phyloP scores from a whole-genome alignment of 768 basidiomycete species.

The Trametes coccinea region DNA sequence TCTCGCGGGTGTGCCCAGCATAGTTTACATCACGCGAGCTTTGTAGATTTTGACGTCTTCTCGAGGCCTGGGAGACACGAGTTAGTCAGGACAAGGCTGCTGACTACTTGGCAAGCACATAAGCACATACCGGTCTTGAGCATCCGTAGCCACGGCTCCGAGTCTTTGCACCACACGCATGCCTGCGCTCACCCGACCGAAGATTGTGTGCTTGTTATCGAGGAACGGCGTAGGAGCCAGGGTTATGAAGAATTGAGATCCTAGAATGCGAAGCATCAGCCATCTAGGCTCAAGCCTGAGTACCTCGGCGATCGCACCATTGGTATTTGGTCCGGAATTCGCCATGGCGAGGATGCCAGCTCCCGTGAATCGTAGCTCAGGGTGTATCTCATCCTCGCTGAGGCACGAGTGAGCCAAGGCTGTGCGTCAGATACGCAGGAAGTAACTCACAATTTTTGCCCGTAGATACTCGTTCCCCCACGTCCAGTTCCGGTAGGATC shows the following conservation, averaged over 20 bases:
- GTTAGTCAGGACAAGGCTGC: neutral
- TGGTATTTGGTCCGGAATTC: slow-evolving; percentile 94
- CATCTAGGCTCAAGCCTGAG: neutral
- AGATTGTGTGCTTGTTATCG: slow-evolving; percentile 85
- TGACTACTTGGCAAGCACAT: neutral
- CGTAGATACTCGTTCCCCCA: slow-evolving; percentile 88
- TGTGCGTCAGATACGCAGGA: neutral
- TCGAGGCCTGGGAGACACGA: slow-evolving; percentile 41
- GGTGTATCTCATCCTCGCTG: slow-evolving; percentile 89
- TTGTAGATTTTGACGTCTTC: slow-evolving; percentile 94
- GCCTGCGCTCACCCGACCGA: slow-evolving; percentile 86
- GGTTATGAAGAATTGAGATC: slow-evolving; percentile 94
- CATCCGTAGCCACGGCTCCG: slow-evolving; percentile 87
- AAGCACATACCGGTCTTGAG: slow-evolving; percentile 73
- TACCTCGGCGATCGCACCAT: slow-evolving; percentile 47
- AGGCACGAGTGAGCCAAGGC: neutral
- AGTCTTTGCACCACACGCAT: slow-evolving; percentile 92
- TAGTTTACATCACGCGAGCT: slow-evolving; percentile 43
- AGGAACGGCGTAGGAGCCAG: slow-evolving; percentile 81
- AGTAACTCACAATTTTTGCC: slow-evolving; percentile 74
- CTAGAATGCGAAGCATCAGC: slow-evolving; percentile 39
- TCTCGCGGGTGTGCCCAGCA: neutral
- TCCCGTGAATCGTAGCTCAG: slow-evolving; percentile 91
- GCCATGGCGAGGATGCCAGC: slow-evolving; percentile 97
- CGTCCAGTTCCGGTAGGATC: slow-evolving; percentile 96